A percentile compares a stretch with the other conserved stretches of the same genome.
phyloP scores from a whole-genome alignment of 2,329 filamentous ascomycete genomes.

The Botryosphaeria dothidea region DNA sequence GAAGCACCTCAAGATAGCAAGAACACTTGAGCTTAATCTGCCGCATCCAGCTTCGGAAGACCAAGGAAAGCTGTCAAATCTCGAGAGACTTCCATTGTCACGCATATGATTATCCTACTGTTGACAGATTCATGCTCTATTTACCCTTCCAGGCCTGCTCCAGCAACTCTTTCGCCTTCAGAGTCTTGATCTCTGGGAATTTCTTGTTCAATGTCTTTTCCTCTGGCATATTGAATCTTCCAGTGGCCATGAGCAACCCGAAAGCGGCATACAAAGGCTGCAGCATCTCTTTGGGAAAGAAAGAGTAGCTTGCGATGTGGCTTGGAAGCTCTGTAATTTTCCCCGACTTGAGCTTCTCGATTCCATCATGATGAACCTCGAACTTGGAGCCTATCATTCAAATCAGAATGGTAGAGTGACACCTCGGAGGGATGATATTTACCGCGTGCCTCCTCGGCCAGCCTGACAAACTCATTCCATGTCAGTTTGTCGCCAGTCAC shows the following conservation, averaged over 20 bases:
- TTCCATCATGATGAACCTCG: constrained; percentile 22
- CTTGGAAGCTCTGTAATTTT: constrained; percentile 23
- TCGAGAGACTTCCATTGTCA: too few relatives aligned
- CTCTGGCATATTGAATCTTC: neutral
- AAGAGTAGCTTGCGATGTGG: constrained; percentile 20
- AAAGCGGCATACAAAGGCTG: constrained; percentile 2
- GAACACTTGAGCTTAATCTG: too few relatives aligned
- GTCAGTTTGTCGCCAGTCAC: constrained; percentile 23
- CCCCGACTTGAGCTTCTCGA: constrained; percentile 22
- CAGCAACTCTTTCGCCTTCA: neutral
- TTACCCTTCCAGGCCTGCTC: constrained; percentile 12
- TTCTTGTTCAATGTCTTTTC: neutral
- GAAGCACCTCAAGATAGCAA: too few relatives aligned
- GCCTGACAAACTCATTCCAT: constrained; percentile 23
- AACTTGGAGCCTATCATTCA: constrained; percentile 15
- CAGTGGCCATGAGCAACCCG: neutral
- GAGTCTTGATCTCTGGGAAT: constrained; percentile 8
- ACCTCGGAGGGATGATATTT: neutral
- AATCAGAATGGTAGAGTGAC: neutral
- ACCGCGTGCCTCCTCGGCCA: constrained; percentile 22
- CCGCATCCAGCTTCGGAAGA: too few relatives aligned
- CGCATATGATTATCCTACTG: too few relatives aligned
- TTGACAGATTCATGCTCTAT: neutral
- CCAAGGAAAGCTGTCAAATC: too few relatives aligned
- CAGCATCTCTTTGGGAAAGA: constrained; percentile 23